phyloP scores from a whole-genome alignment of 2,329 filamentous ascomycete genomes.

The Stagonosporopsis rhizophila region DNA sequence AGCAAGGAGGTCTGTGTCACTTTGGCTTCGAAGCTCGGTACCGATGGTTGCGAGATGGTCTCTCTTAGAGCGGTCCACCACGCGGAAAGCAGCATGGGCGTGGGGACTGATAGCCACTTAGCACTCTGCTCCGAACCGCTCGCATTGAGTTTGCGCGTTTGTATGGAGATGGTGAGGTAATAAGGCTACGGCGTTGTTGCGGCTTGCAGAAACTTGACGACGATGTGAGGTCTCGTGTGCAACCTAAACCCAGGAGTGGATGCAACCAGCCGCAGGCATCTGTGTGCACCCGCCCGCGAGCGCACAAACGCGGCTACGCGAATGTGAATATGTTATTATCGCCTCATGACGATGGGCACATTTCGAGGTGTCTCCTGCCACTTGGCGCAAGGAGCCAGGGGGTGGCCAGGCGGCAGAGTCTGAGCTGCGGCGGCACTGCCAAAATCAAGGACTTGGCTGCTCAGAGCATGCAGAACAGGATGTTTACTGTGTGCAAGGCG shows the following conservation, averaged over 20 bases:
- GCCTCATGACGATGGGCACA: constrained; percentile 10
- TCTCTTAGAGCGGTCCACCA: constrained; percentile 38
- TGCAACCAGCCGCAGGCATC: constrained; percentile 11
- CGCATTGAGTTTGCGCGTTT: constrained; percentile 18
- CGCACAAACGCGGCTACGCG: constrained; percentile 4
- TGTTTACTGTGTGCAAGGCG: constrained; percentile 34
- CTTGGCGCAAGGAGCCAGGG: constrained; percentile 18
- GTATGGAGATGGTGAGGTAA: constrained; percentile 8
- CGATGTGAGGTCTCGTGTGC: constrained; percentile 5
- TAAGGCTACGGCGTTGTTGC: constrained; percentile 12
- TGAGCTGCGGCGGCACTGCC: constrained; percentile 36
- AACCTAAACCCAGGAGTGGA: not conserved
- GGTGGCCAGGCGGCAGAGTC: constrained; percentile 13
- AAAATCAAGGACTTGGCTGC: constrained; percentile 36
- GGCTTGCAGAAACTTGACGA: constrained; percentile 17
- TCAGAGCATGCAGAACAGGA: constrained; percentile 34
- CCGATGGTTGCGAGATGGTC: constrained; percentile 34
- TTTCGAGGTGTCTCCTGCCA: constrained; percentile 11
- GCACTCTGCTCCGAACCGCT: constrained; percentile 13
- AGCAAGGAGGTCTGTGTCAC: constrained; percentile 37
- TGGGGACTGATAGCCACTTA: constrained; percentile 19
- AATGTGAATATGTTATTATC: constrained; percentile 2
- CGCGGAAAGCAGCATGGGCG: constrained; percentile 30
- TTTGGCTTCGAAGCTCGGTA: constrained; percentile 37
- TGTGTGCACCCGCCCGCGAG: not conserved